Conservation (phyloP, 306 rosid species). For the Cajanus cajan region DNA sequence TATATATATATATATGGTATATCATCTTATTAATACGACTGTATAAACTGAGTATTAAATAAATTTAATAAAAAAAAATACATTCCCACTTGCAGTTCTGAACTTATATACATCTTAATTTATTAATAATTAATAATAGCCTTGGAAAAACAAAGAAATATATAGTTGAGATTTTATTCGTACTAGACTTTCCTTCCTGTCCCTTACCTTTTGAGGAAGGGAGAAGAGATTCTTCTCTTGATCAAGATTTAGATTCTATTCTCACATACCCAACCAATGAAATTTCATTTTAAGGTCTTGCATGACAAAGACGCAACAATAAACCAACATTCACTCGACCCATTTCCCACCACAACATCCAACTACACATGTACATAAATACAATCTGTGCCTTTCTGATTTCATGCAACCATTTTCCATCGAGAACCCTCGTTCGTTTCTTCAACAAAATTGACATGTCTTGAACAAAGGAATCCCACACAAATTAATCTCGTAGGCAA, state of each 20-base stretch:
- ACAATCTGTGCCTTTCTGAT: not conserved
- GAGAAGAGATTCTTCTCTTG: constrained; percentile 19
- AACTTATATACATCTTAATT: not conserved
- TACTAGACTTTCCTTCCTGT: not conserved
- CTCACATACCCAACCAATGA: not conserved
- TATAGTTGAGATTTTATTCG: not conserved
- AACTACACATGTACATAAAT: not conserved
- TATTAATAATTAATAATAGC: not conserved
- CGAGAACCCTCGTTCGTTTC: not conserved
- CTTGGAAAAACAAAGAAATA: not conserved
- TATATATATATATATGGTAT: too few relatives aligned
- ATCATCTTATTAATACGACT: too few relatives aligned
- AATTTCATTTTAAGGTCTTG: not conserved
- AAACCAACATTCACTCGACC: too few relatives aligned
- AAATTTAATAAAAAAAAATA: too few relatives aligned
- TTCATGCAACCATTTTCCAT: constrained; percentile 8
- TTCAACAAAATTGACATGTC: constrained; percentile 18
- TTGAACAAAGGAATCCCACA: constrained; percentile 11
- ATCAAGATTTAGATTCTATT: constrained; percentile 24
- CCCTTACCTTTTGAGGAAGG: constrained; percentile 14
- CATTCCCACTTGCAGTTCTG: too few relatives aligned
- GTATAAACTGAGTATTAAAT: too few relatives aligned
- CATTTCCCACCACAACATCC: constrained; percentile 30
- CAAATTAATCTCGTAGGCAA: not conserved
- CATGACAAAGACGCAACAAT: constrained; percentile 14